Percentiles rank a stretch among this genome's conserved stretches.
Conservation (phyloP, 768 basidiomycete species). For the Boletus rubescentipes region DNA sequence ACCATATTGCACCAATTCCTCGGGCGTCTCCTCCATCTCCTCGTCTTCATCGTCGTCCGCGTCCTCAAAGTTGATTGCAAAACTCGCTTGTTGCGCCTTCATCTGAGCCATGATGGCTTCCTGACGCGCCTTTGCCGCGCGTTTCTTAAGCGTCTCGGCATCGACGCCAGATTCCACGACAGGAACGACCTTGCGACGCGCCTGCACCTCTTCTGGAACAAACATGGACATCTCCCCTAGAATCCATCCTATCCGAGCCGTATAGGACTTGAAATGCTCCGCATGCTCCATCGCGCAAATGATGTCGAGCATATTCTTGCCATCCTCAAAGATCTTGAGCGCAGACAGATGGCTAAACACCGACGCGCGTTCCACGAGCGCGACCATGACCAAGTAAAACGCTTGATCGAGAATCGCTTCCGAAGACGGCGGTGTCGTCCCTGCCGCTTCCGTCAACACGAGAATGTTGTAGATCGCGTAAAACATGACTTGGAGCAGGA, state of each 20-base stretch:
- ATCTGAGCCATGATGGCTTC: conserved; percentile 95
- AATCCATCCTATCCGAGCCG: conserved; percentile 73
- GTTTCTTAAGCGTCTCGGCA: conserved; percentile 71
- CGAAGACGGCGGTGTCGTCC: conserved; percentile 66
- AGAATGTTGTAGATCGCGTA: conserved; percentile 78
- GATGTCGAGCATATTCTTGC: conserved; percentile 64
- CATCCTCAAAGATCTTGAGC: conserved; percentile 54
- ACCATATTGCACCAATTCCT: conserved; percentile 63
- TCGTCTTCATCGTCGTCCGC: conserved; percentile 67
- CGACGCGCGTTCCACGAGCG: conserved; percentile 65
- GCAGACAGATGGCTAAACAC: conserved; percentile 62
- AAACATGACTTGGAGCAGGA: conserved; percentile 79
- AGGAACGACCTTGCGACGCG: conserved; percentile 45
- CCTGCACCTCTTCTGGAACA: conserved; percentile 56
- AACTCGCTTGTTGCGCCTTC: conserved; percentile 87
- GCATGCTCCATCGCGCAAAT: conserved; percentile 78
- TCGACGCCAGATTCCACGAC: conserved; percentile 39
- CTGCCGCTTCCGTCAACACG: conserved; percentile 57
- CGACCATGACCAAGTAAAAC: conserved; percentile 84
- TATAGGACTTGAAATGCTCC: conserved; percentile 72
- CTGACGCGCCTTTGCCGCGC: conserved; percentile 86
- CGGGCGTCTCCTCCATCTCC: conserved; percentile 44
- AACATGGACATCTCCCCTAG: conserved; percentile 57
- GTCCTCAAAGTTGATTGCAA: conserved; percentile 77
- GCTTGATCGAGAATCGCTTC: conserved; percentile 91